Evolutionary conservation across 805 yeast genomes (phyloP).

Genomic region (Metschnikowia amazonensis): DNA sequence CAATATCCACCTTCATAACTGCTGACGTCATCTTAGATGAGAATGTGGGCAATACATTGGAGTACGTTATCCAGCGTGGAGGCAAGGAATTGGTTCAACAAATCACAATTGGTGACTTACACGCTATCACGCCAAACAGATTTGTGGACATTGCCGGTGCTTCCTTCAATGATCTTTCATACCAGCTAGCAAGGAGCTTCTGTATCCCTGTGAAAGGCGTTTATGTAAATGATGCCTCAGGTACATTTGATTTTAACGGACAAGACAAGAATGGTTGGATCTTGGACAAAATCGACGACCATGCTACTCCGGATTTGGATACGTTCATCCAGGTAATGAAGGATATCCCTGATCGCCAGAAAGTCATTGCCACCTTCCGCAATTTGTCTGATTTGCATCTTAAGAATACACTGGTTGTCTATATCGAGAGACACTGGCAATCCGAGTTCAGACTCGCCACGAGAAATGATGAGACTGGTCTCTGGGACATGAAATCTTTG

Average conservation of each 20-base stretch:
- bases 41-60: slow-evolving; percentile 56
- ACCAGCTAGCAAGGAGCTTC: slow-evolving; percentile 82
- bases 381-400: slow-evolving; percentile 80
- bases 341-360: slow-evolving; percentile 67
- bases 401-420: slow-evolving; percentile 59
- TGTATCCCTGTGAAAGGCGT: slow-evolving; percentile 86
- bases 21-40: slow-evolving; percentile 82
- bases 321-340: slow-evolving; percentile 76
- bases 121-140: slow-evolving; percentile 75
- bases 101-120: slow-evolving; percentile 69
- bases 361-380: slow-evolving; percentile 67
- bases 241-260: slow-evolving; percentile 61
- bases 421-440: slow-evolving; percentile 84
- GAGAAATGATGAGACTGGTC: slow-evolving; percentile 53
- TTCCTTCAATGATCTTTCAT: slow-evolving; percentile 77
- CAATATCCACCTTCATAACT: slow-evolving; percentile 65
- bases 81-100: slow-evolving; percentile 52
- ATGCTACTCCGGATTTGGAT: slow-evolving; percentile 69
- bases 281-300: slow-evolving; percentile 71
- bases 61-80: slow-evolving; percentile 50
- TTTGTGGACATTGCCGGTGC: slow-evolving; percentile 85
- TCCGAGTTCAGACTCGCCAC: slow-evolving; percentile 64
- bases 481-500: slow-evolving; percentile 51
- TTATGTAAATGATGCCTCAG: slow-evolving; percentile 70
- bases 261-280: slow-evolving; percentile 75